Conservation (phyloP, 2,329 filamentous ascomycete species). For the Aureobasidium zeae region DNA sequence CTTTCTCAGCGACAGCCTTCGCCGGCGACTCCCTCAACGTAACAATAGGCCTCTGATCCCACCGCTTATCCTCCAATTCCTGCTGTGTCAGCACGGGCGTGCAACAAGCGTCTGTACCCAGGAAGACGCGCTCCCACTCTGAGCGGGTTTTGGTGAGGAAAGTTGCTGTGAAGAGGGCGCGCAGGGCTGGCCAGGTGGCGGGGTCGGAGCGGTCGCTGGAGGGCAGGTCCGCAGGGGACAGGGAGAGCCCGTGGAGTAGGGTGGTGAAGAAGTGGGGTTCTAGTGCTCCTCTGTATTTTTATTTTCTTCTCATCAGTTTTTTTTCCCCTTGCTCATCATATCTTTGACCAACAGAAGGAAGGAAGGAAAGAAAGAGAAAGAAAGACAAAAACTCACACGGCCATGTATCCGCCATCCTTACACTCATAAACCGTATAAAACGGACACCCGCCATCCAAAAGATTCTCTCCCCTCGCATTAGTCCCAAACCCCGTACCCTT, state of each 20-base stretch:
- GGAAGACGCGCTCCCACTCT: constrained; percentile 81
- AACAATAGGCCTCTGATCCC: constrained; percentile 63
- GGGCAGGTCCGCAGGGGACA: constrained; percentile 41
- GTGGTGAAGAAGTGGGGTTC: constrained; percentile 75
- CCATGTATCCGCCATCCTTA: constrained; percentile 66
- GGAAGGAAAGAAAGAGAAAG: too few species aligned
- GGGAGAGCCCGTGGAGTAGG: constrained; percentile 57
- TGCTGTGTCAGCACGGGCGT: constrained; percentile 72
- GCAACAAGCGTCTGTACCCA: constrained; percentile 84
- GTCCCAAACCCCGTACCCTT: constrained; percentile 55
- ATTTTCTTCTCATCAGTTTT: background rate
- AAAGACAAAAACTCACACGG: constrained; percentile 46
- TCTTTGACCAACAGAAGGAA: background rate
- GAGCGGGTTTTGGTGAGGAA: constrained; percentile 62
- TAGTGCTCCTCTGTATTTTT: constrained; percentile 54
- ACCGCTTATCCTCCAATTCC: constrained; percentile 57
- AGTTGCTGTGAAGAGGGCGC: constrained; percentile 47
- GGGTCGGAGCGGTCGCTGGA: constrained; percentile 48
- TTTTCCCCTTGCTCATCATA: background rate
- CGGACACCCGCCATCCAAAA: constrained; percentile 75
- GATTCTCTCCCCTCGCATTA: constrained; percentile 59
- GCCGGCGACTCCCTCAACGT: constrained; percentile 61
- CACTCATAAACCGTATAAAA: constrained; percentile 89
- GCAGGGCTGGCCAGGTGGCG: constrained; percentile 58
- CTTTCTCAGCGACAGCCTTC: constrained; percentile 50